phyloP scores from a whole-genome alignment of 2,329 filamentous ascomycete genomes.

The Clarireedia monteithiana region DNA sequence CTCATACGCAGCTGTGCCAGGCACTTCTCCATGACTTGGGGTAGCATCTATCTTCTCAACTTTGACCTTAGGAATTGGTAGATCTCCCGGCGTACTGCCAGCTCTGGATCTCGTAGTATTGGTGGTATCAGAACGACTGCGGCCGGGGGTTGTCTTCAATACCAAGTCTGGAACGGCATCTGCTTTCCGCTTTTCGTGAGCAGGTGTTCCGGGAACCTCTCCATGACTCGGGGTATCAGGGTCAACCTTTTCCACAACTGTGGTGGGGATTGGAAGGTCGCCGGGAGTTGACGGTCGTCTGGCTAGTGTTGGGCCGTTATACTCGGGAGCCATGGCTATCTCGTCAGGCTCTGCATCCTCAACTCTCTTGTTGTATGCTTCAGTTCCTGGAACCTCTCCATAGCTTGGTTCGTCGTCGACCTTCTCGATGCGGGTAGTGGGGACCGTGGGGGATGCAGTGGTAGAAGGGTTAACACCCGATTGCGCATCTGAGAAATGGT shows the following conservation, averaged over 20 bases:
- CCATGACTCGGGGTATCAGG: constrained; percentile 46
- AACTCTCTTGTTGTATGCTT: constrained; percentile 47
- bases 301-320: neutral
- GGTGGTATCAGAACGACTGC: constrained; percentile 16
- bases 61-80: constrained; percentile 49
- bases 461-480: constrained; percentile 38
- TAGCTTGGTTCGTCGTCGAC: constrained; percentile 50
- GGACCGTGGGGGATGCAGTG: constrained; percentile 40
- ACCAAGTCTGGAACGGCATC: constrained; percentile 57
- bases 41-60: constrained; percentile 51
- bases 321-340: constrained; percentile 35
- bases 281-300: constrained; percentile 19
- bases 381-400: constrained; percentile 54
- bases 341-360: constrained; percentile 54
- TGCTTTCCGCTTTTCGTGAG: constrained; percentile 45
- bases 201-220: constrained; percentile 52
- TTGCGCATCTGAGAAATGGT: constrained; percentile 62
- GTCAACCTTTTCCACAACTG: constrained; percentile 50
- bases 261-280: constrained; percentile 44
- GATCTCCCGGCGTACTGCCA: constrained; percentile 26
- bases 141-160: constrained; percentile 29
- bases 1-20: constrained; percentile 50
- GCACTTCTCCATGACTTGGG: constrained; percentile 52
- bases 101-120: constrained; percentile 19
- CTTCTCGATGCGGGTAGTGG: constrained; percentile 51